Evolutionary conservation across 2,329 filamentous ascomycete genomes (phyloP).

Genomic region (Cercospora sesami): DNA sequence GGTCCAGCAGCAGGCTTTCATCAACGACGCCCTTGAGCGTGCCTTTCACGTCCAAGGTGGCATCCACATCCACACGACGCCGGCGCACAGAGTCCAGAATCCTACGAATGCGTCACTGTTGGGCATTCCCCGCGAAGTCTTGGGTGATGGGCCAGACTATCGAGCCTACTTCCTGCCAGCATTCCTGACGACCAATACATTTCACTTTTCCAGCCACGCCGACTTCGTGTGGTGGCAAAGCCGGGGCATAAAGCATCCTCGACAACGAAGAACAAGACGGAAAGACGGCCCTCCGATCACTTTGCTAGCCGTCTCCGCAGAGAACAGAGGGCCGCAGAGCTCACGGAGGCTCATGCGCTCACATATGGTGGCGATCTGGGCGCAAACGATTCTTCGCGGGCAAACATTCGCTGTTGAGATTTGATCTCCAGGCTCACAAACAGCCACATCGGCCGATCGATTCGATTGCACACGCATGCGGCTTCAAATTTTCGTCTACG

Average conservation of each 20-base stretch:
- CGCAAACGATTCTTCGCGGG: not conserved
- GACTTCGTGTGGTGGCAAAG: not conserved
- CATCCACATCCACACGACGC: not conserved
- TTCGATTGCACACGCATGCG: not conserved
- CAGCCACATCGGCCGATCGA: not conserved
- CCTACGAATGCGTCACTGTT: not conserved
- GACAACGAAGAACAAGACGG: not conserved
- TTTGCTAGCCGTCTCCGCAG: not conserved
- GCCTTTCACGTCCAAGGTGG: not conserved
- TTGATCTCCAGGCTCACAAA: not conserved
- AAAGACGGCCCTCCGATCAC: not conserved
- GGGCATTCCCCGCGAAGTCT: not conserved
- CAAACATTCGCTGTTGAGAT: not conserved
- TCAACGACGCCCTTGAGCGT: not conserved
- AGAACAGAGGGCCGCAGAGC: not conserved
- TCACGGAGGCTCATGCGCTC: not conserved
- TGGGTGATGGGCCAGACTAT: not conserved
- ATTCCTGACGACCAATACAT: not conserved
- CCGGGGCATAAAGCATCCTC: not conserved
- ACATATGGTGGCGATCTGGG: not conserved
- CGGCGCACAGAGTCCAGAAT: not conserved
- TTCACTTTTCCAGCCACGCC: not conserved
- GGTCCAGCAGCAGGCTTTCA: not conserved
- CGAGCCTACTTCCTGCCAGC: not conserved
- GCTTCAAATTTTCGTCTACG: not conserved